Evolutionary conservation across 208 protist species (phyloP), one percentile per base, ranked within the genome.

Genomic region (Leishmania turanica): DNA sequence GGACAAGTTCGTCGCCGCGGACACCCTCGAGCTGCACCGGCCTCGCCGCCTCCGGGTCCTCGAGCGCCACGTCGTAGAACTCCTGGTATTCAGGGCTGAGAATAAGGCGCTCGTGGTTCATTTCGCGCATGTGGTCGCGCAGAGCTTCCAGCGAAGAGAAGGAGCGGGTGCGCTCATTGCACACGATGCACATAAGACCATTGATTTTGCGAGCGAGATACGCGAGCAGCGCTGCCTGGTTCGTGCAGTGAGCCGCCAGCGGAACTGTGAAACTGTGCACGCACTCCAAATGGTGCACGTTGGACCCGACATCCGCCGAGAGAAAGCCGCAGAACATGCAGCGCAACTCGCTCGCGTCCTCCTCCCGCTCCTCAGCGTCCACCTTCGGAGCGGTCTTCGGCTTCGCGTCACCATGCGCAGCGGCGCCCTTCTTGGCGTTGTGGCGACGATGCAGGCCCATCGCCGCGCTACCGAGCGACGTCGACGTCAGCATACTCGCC

Each of bases 201-300:
- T 97, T 98, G 60, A 93, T 85, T 85, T 98, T 98, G 0, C 95
- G 95, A 24, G 95, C 88, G 31, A 98, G 72, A 74, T 98, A 98
- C 5, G 70, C 78, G 24, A 98, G 77, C 49, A 98, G 84, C 5
- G 89, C 95, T 17, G 65, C 45, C 4, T 88, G 78, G 78, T 98
- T 89, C 31, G 45, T 86, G 86, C 93, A 97, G 86, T 93, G 90
- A 37, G 84, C 45, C 37, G 65, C 70, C 79, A 98, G 83, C 3
- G 95, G 95, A 47, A 98, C 89, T n/a, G 74, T 83, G 66, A 98
- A 98, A 69, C 86, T 77, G 85, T 98, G 95, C 34, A 91, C 70
- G 69, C 56, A 27, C 54, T 71, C 71, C 53, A 98, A 74, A 78
- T 98, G 95, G 42, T 84, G 75, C 34, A 96, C 31, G 75, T 98